Evolutionary conservation across 768 basidiomycete species (phyloP), one percentile per base, ranked within the genome.

Genomic region (Obba rivulosa): DNA sequence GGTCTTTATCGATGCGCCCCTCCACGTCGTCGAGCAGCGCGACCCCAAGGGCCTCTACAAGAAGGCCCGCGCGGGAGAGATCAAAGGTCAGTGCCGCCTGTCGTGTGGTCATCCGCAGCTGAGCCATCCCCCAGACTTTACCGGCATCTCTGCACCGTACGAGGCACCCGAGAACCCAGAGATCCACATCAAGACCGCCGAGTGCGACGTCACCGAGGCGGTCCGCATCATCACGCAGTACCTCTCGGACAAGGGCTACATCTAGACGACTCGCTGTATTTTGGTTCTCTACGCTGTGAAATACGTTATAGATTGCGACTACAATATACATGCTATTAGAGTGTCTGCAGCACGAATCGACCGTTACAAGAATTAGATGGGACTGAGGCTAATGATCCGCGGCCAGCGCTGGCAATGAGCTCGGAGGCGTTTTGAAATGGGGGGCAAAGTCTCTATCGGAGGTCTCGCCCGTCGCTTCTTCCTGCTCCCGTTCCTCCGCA

Each of bases 11-110:
- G 95, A 98, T 67, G 95, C 92, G 0, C 92, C 95, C 5, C 76
- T 99, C 41, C 65, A 74, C 39, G 81, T 94, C 8, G 92, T 90
- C 20, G 96, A 99, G 69, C 72, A 79, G 62, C 83, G 96, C 47
- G 96, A 99, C 65, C 96, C 96, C 1, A 99, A 99, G 67, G 95
- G 96, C 1, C 70, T 99, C 51, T 99, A 99, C 73, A 94, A 90
- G 72, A 96, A 92, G 66, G 96, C 96, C 7, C 75, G 96, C 52
- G 83, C 87, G 0, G 96, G 96, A 11, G 88, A 93, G 69, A 97
- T 99, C 61, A 92, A 91, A 80, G 92, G 95, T 92, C 49, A 45
- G 71, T 48, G 20, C 21, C 8, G 18, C 36, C 28, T 46, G 23
- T 34, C 21, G 39, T 17, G n/a, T 38, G 18, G 36, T 34, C 22